phyloP scores from a whole-genome alignment of 1,284 basidiomycete genomes.

The Moesziomyces antarcticus region DNA sequence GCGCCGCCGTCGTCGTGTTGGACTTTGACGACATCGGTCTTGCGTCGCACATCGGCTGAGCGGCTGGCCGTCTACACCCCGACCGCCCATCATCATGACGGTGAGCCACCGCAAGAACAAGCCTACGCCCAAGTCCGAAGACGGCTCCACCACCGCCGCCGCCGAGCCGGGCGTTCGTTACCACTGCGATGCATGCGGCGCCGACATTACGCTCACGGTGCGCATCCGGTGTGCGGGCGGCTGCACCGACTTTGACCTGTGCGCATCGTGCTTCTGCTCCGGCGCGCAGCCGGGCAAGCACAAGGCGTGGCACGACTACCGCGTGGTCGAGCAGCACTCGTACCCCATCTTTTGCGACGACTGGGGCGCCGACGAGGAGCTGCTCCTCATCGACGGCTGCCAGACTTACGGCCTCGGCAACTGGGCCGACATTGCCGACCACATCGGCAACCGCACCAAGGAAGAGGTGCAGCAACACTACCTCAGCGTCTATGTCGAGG shows the following conservation, averaged over 20 bases:
- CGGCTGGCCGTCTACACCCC: background rate
- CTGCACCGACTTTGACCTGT: constrained; percentile 69
- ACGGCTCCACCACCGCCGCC: constrained; percentile 52
- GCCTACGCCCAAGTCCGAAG: constrained; percentile 56
- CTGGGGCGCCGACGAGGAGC: constrained; percentile 99
- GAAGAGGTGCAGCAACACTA: constrained; percentile 96
- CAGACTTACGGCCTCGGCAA: constrained; percentile 91
- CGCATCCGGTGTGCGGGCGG: constrained; percentile 65
- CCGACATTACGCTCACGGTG: constrained; percentile 67
- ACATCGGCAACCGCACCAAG: constrained; percentile 91
- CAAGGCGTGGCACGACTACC: constrained; percentile 88
- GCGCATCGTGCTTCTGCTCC: constrained; percentile 81
- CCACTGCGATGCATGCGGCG: constrained; percentile 67
- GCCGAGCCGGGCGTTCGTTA: constrained; percentile 66
- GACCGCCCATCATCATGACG: constrained; percentile 52
- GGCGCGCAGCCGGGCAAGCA: constrained; percentile 90
- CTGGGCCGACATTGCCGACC: constrained; percentile 96
- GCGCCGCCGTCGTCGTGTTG: constrained; percentile 1
- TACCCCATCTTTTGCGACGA: constrained; percentile 94
- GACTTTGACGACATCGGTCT: background rate
- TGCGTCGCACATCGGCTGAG: background rate
- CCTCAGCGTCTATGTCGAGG: constrained; percentile 79
- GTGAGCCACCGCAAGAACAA: constrained; percentile 67
- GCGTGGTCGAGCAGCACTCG: constrained; percentile 93
- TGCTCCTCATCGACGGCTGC: constrained; percentile 89